Evolutionary conservation across 179 eudicot species (phyloP).

Genomic region (Nepenthes alata): DNA sequence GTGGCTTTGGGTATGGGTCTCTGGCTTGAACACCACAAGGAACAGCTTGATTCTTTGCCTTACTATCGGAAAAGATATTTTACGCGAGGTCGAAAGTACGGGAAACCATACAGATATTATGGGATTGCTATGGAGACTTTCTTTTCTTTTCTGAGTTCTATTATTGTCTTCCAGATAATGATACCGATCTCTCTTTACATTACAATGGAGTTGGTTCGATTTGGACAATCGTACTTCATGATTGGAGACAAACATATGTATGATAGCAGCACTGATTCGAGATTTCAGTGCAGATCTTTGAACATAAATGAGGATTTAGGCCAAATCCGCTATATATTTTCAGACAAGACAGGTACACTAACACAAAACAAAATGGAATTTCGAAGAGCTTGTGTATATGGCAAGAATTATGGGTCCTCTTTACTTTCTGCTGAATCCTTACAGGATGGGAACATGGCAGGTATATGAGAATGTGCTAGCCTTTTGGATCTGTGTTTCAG

Average conservation of each 20-base stretch:
- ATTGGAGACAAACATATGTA: slow-evolving; percentile 81
- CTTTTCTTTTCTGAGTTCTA: slow-evolving; percentile 81
- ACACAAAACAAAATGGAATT: slow-evolving; percentile 96
- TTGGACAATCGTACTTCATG: slow-evolving; percentile 98
- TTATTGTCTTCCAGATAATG: slow-evolving; percentile 95
- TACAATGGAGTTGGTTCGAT: slow-evolving; percentile 91
- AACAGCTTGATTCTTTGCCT: slow-evolving; percentile 68
- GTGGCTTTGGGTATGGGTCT: slow-evolving; percentile 80
- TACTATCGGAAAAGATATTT: slow-evolving; percentile 65
- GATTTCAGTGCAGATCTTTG: slow-evolving; percentile 93
- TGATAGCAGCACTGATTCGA: slow-evolving; percentile 42
- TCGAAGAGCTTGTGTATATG: slow-evolving; percentile 66
- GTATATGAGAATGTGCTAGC: slow-evolving; percentile 12
- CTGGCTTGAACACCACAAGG: slow-evolving; percentile 60
- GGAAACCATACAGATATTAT: slow-evolving; percentile 58
- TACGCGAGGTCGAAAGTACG: slow-evolving; percentile 22
- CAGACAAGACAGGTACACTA: slow-evolving; percentile 94
- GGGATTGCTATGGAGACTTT: slow-evolving; percentile 82
- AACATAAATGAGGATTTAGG: slow-evolving; percentile 98
- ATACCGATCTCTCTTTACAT: slow-evolving; percentile 90
- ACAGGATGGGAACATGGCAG: slow-evolving; percentile 23
- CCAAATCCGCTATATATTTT: slow-evolving; percentile 81
- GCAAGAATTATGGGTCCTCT: slow-evolving; percentile 45
- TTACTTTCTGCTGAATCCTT: slow-evolving; percentile 18
- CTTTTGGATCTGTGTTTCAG: too few relatives aligned